phyloP scores from a whole-genome alignment of 1,284 basidiomycete species.

The Moniliella sp. region DNA sequence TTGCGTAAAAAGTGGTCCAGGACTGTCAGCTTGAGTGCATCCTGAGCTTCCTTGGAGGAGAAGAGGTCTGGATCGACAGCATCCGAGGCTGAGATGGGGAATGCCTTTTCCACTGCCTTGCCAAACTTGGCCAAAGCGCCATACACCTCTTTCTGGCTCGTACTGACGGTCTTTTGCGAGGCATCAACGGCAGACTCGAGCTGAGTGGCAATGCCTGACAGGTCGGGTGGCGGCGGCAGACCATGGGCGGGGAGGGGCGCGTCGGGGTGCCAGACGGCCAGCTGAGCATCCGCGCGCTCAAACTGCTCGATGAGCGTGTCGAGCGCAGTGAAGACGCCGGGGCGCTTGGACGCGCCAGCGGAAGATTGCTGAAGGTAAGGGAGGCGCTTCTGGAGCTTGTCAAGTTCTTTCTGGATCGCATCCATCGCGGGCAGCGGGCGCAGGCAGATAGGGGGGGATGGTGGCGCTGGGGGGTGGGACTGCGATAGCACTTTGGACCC shows the following conservation, averaged over 20 bases:
- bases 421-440: conserved; percentile 22
- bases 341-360: conserved; percentile 4
- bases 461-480: too few relatives aligned
- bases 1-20: conserved; percentile 19
- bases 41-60: conserved; percentile 6
- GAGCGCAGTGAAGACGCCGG: conserved; percentile 13
- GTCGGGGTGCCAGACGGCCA: not conserved
- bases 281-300: conserved; percentile 10
- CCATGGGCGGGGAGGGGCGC: conserved; percentile 1
- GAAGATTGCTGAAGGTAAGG: conserved; percentile 10
- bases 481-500: too few relatives aligned
- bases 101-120: conserved; percentile 20
- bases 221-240: not conserved
- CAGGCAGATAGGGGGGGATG: too few relatives aligned
- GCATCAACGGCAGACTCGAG: conserved; percentile 7
- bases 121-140: conserved; percentile 13
- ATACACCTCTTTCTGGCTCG: conserved; percentile 19
- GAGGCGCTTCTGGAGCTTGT: conserved; percentile 10
- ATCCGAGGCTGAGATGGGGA: conserved; percentile 13
- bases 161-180: conserved; percentile 11
- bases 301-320: conserved; percentile 14
- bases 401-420: conserved; percentile 20
- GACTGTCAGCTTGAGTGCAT: conserved; percentile 14
- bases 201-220: conserved; percentile 5
- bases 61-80: conserved; percentile 19